Conservation (phyloP, 495 filamentous ascomycete species). For the Pseudevernia furfuracea region DNA sequence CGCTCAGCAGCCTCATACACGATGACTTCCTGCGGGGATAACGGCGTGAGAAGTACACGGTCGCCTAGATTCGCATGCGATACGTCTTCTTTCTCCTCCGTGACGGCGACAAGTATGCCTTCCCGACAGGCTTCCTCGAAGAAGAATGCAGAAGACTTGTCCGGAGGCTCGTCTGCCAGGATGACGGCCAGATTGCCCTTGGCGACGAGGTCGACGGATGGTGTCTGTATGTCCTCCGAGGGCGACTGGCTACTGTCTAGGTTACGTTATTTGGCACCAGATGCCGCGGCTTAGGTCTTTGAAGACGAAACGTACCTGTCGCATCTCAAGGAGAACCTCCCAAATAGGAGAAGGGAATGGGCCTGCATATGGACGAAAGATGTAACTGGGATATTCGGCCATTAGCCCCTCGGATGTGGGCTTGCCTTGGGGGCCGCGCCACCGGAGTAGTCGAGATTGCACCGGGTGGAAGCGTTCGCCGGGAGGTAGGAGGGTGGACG, state of each 20-base stretch:
- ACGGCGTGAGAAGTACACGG: background rate
- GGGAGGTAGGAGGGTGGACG: conserved; percentile 14
- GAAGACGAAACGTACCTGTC: background rate
- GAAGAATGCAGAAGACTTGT: too few relatives aligned
- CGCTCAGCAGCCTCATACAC: conserved; percentile 6
- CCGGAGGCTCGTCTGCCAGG: background rate
- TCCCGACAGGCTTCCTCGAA: background rate
- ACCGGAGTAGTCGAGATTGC: background rate
- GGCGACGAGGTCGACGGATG: background rate
- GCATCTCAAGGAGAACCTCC: background rate
- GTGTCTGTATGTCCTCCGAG: background rate
- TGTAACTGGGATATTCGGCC: conserved; percentile 1
- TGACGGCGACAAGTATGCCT: background rate
- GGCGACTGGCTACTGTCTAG: background rate
- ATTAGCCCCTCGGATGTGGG: background rate
- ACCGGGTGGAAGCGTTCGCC: background rate
- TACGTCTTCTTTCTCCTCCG: background rate
- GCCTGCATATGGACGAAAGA: background rate
- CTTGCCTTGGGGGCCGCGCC: background rate
- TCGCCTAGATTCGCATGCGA: background rate
- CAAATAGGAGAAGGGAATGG: background rate
- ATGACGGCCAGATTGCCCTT: background rate
- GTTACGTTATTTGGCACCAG: background rate
- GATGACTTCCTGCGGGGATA: background rate
- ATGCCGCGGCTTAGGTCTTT: background rate